Conservation (phyloP, 495 filamentous ascomycete genomes). For the Penicillium cinerascens region DNA sequence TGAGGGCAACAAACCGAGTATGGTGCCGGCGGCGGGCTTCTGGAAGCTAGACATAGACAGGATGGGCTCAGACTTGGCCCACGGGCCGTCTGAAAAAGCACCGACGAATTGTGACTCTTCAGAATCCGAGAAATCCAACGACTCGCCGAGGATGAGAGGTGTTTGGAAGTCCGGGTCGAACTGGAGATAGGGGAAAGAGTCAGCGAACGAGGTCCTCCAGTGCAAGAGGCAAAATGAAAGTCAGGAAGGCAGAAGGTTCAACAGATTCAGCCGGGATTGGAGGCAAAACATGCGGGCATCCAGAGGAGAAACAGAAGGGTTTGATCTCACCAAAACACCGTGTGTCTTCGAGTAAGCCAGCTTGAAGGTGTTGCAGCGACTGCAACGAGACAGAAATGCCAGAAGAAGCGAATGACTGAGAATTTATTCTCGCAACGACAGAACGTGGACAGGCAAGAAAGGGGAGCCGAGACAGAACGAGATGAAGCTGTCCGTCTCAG, state of each 20-base stretch:
- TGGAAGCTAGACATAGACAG: slow-evolving; percentile 54
- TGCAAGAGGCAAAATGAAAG: slow-evolving; percentile 3
- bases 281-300: slow-evolving; percentile 24
- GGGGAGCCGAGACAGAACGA: slow-evolving; percentile 43
- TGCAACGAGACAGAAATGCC: slow-evolving; percentile 45
- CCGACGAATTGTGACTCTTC: slow-evolving; percentile 46
- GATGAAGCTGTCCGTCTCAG: slow-evolving; percentile 38
- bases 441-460: slow-evolving; percentile 30
- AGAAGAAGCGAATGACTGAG: slow-evolving; percentile 49
- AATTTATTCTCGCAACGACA: slow-evolving; percentile 45
- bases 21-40: slow-evolving; percentile 37
- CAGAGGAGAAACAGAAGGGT: slow-evolving; percentile 18
- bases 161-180: slow-evolving; percentile 49
- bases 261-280: slow-evolving; percentile 19
- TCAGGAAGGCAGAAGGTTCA: slow-evolving; percentile 12
- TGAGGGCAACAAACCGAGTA: slow-evolving; percentile 37
- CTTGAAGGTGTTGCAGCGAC: slow-evolving; percentile 50
- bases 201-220: slow-evolving; percentile 17
- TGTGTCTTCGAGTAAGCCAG: slow-evolving; percentile 52
- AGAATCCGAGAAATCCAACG: slow-evolving; percentile 50
- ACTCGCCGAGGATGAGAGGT: slow-evolving; percentile 52
- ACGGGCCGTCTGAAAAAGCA: slow-evolving; percentile 47
- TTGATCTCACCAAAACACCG: slow-evolving; percentile 50
- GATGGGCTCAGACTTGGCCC: slow-evolving; percentile 52
- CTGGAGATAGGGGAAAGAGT: slow-evolving; percentile 20